phyloP scores from a whole-genome alignment of 805 yeast species.

The Saccharomycopsis javanensis region DNA sequence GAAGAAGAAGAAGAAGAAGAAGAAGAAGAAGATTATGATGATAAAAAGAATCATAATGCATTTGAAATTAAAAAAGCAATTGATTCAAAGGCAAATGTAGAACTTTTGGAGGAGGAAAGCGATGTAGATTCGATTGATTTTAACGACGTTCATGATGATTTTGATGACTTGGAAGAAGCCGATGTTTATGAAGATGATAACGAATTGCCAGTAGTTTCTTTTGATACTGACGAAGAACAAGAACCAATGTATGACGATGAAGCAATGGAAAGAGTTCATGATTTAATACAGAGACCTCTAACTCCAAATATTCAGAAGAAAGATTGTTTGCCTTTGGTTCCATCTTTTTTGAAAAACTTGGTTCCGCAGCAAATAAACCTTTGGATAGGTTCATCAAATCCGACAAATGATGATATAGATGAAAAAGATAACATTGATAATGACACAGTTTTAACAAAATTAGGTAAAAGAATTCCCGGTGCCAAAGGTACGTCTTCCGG shows the following conservation, averaged over 20 bases:
- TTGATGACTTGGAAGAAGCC: conserved; percentile 31
- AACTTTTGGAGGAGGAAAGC: conserved; percentile 16
- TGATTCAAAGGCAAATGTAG: conserved; percentile 10
- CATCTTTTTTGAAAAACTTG: conserved; percentile 32
- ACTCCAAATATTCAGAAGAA: conserved; percentile 29
- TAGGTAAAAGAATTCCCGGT: conserved; percentile 50
- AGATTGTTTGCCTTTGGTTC: conserved; percentile 32
- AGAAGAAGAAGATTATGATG: conserved; percentile 21
- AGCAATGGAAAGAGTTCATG: conserved; percentile 35
- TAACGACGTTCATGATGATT: conserved; percentile 40
- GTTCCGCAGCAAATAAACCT: conserved; percentile 64
- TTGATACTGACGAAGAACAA: conserved; percentile 19
- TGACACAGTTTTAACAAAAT: background rate
- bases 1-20: no score
- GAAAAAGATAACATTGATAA: conserved; percentile 27
- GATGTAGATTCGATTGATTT: conserved; percentile 33
- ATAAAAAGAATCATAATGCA: conserved; percentile 17
- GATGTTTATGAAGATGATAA: conserved; percentile 22
- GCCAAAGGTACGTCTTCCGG: conserved; percentile 56
- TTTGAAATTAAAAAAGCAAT: conserved; percentile 10
- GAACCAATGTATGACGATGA: conserved; percentile 27
- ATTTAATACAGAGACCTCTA: conserved; percentile 55
- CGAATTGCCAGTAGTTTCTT: conserved; percentile 17
- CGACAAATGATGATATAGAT: conserved; percentile 13
- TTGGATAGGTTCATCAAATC: conserved; percentile 50